phyloP scores from a whole-genome alignment of 2,329 filamentous ascomycete genomes.

The Dothidotthia symphoricarpi region DNA sequence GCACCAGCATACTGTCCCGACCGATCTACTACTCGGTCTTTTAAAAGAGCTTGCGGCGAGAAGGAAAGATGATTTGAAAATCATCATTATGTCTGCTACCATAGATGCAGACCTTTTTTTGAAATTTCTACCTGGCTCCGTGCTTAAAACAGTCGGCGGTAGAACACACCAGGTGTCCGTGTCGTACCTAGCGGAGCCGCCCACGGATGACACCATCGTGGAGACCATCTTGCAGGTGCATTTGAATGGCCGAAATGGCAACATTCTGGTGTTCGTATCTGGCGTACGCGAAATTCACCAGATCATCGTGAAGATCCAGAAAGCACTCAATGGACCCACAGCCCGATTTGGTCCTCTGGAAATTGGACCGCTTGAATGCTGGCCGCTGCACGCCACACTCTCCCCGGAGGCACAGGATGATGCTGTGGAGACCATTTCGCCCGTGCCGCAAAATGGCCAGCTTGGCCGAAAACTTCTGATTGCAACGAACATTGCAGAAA shows the following conservation, averaged over 20 bases:
- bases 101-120: no score
- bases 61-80: no score
- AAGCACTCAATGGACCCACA: not conserved
- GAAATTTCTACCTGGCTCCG: not conserved
- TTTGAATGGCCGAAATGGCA: not conserved
- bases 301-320: conserved; percentile 1
- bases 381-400: conserved; percentile 1
- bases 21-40: no score
- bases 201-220: not conserved
- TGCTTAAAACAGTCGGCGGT: not conserved
- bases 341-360: not conserved
- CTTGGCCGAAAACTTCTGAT: no score
- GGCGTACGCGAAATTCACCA: not conserved
- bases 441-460: no score
- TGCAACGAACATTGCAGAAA: no score
- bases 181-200: conserved; percentile 1
- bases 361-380: conserved; percentile 1
- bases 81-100: no score
- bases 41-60: no score
- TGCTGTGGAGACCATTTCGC: no score
- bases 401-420: not conserved
- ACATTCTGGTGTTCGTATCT: conserved; percentile 1
- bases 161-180: not conserved
- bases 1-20: no score
- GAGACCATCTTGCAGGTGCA: conserved; percentile 1